Evolutionary conservation across 1,139 yeast species (phyloP).

Genomic region (Taphrina wiesneri): DNA sequence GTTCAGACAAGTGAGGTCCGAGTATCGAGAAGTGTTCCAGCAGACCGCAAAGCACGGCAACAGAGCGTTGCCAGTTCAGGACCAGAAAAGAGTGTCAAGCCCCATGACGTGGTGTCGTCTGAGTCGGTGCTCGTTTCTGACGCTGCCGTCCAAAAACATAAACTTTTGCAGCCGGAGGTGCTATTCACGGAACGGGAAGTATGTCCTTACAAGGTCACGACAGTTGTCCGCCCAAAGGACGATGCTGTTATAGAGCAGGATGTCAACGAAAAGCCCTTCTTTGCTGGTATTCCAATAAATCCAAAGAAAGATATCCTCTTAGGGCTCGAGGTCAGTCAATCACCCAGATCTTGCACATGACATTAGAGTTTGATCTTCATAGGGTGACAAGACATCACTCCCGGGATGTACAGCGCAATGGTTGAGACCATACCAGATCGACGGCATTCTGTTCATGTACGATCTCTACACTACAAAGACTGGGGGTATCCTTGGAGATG

Average conservation of each 20-base stretch:
- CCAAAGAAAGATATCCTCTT: constrained; percentile 3
- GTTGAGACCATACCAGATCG: constrained; percentile 35
- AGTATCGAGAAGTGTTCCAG: no score
- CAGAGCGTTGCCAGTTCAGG: no score
- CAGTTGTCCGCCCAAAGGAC: background rate
- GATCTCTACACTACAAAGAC: constrained; percentile 48
- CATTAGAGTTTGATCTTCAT: background rate
- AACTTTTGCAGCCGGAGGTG: background rate
- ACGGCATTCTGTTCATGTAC: constrained; percentile 34
- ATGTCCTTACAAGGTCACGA: background rate
- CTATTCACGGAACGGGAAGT: background rate
- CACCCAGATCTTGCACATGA: no score
- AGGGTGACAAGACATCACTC: constrained; percentile 1
- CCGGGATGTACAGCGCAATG: constrained; percentile 35
- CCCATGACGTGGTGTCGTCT: no score
- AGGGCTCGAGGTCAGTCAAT: background rate
- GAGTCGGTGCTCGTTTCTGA: background rate
- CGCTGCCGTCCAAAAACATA: background rate
- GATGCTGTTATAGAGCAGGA: background rate
- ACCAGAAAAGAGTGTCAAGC: background rate
- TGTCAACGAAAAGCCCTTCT: background rate
- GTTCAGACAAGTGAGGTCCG: background rate
- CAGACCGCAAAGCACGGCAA: no score
- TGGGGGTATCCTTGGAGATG: constrained; percentile 44
- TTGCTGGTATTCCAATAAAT: constrained; percentile 1